A percentile compares a stretch with the other conserved stretches of the same genome.
phyloP scores from a whole-genome alignment of 2,329 filamentous ascomycete species.

The Corynespora cassiicola region DNA sequence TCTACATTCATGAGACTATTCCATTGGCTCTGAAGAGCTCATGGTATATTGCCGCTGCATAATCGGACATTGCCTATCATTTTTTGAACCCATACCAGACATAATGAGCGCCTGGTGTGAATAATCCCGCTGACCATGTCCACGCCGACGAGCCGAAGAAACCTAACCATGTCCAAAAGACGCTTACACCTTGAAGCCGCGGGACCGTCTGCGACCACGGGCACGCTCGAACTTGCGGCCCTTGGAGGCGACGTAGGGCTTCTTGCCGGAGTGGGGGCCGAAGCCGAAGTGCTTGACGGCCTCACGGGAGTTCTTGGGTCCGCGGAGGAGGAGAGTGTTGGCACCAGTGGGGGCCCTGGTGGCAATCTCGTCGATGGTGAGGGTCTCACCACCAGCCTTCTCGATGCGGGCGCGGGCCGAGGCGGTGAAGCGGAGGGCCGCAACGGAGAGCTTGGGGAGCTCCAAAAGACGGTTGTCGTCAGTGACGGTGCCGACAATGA shows the following conservation, averaged over 20 bases:
- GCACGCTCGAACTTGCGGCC: slow-evolving; percentile 99
- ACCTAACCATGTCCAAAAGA: slow-evolving; percentile 34
- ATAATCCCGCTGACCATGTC: slow-evolving; percentile 41
- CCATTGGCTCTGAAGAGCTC: slow-evolving; percentile 41
- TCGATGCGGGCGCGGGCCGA: slow-evolving; percentile 92
- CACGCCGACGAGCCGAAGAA: slow-evolving; percentile 47
- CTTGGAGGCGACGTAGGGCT: slow-evolving; percentile 97
- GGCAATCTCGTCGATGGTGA: slow-evolving; percentile 97
- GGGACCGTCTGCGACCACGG: slow-evolving; percentile 97
- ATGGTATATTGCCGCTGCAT: slow-evolving; percentile 42
- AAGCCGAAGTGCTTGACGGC: slow-evolving; percentile 99
- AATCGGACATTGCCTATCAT: slow-evolving; percentile 45
- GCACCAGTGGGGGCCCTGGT: slow-evolving; percentile 92
- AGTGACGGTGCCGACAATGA: slow-evolving; percentile 89
- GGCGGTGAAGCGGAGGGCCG: slow-evolving; percentile 94
- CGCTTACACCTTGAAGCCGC: slow-evolving; percentile 99
- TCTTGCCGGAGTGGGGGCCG: slow-evolving; percentile 98
- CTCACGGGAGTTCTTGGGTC: slow-evolving; percentile 98
- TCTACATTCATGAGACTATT: slow-evolving; percentile 39
- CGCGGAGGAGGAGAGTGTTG: slow-evolving; percentile 96
- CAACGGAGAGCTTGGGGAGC: slow-evolving; percentile 91
- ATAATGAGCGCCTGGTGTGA: slow-evolving; percentile 45
- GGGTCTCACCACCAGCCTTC: slow-evolving; percentile 90
- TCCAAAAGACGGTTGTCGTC: slow-evolving; percentile 85
- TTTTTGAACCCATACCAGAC: slow-evolving; percentile 43